phyloP scores from a whole-genome alignment of 176 grass and related monocot species.

The bread wheat (Triticum aestivum) region DNA sequence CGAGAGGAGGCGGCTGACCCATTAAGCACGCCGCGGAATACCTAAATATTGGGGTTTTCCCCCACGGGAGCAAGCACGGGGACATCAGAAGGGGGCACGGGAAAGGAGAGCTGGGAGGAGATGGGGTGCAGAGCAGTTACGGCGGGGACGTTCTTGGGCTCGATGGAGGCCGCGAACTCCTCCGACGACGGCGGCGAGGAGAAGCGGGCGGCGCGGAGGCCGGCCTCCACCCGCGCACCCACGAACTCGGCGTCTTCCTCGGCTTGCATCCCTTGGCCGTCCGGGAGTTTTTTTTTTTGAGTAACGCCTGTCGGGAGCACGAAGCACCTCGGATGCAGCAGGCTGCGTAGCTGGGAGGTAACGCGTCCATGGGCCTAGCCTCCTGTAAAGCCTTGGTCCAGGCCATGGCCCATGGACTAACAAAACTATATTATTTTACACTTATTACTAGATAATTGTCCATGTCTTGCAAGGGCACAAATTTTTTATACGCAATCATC shows the following conservation, averaged over 20 bases:
- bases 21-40: conserved; percentile 57
- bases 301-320: neutral
- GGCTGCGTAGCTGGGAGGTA: neutral
- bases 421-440: neutral
- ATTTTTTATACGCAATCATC: no score
- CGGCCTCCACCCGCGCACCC: conserved; percentile 27
- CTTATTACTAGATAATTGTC: no score
- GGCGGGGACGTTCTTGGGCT: conserved; percentile 56
- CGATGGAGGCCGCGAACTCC: conserved; percentile 38
- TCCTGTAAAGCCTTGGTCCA: neutral
- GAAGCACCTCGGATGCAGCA: neutral
- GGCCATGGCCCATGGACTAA: neutral
- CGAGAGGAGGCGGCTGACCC: conserved; percentile 48
- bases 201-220: conserved; percentile 42
- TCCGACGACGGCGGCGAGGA: conserved; percentile 28
- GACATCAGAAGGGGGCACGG: neutral
- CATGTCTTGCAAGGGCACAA: no score
- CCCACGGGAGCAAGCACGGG: neutral
- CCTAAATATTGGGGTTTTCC: conserved; percentile 29
- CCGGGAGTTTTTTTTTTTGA: no score
- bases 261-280: conserved; percentile 16
- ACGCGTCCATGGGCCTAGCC: neutral
- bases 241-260: conserved; percentile 37
- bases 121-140: conserved; percentile 26
- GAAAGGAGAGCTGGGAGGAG: neutral